Evolutionary conservation across 257 asterid species (phyloP).

Genomic region (Solanum arcanum): DNA sequence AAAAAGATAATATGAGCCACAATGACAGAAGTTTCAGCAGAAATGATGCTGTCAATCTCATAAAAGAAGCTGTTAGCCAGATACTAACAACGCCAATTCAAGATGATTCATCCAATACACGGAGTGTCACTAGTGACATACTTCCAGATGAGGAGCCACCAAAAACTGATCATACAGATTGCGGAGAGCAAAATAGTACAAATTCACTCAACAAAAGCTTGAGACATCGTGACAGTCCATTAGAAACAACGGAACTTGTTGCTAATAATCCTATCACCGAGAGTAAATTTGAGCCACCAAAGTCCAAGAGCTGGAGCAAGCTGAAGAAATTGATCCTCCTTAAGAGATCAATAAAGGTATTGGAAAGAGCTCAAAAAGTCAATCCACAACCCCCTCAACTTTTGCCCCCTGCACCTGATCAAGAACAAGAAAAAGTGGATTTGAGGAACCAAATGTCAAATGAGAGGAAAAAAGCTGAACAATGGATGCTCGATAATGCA

Average conservation of each 20-base stretch:
- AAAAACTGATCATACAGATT: not conserved
- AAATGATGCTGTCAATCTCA: slow-evolving; percentile 55
- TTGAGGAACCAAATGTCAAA: slow-evolving; percentile 57
- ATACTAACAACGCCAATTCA: slow-evolving; percentile 51
- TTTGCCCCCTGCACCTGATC: slow-evolving; percentile 13
- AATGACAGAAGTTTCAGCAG: slow-evolving; percentile 36
- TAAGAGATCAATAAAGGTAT: slow-evolving; percentile 62
- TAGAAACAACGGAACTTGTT: not conserved
- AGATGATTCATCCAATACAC: slow-evolving; percentile 24
- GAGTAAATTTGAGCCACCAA: slow-evolving; percentile 14
- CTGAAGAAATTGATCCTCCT: slow-evolving; percentile 59
- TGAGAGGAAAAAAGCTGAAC: slow-evolving; percentile 78
- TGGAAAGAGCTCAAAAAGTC: slow-evolving; percentile 51
- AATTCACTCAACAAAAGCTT: not conserved
- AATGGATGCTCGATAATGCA: slow-evolving; percentile 97
- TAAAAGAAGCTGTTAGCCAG: slow-evolving; percentile 76
- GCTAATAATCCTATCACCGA: not conserved
- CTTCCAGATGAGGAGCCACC: slow-evolving; percentile 16
- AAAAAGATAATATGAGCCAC: not conserved
- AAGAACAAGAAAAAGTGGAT: slow-evolving; percentile 38
- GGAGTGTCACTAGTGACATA: slow-evolving; percentile 5
- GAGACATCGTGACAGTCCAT: not conserved
- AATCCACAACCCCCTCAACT: slow-evolving; percentile 9
- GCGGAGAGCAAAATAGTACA: not conserved
- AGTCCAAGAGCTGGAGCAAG: slow-evolving; percentile 69